phyloP scores from a whole-genome alignment of 2,329 filamentous ascomycete genomes.

The Aspergillus sp. region DNA sequence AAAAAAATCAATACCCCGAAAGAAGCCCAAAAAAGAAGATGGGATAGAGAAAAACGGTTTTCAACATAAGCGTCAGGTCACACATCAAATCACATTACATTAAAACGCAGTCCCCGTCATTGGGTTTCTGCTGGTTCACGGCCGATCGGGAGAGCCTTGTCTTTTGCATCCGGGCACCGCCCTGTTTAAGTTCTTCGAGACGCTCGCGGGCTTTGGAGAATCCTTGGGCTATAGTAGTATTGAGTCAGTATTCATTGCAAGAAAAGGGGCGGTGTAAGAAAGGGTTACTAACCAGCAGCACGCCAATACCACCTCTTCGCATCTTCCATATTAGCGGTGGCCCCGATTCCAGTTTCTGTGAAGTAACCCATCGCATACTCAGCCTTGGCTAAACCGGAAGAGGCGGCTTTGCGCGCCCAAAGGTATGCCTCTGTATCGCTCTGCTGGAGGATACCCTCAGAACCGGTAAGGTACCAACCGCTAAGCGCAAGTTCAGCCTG shows the following conservation, averaged over 20 bases:
- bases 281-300: conserved; percentile 73
- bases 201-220: conserved; percentile 91
- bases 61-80: conserved; percentile 1
- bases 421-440: conserved; percentile 95
- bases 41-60: not conserved
- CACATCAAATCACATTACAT: conserved; percentile 33
- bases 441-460: conserved; percentile 81
- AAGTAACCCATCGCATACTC: conserved; percentile 99
- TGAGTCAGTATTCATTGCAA: conserved; percentile 8
- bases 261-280: not conserved
- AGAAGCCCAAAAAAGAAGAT: not conserved
- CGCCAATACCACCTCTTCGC: conserved; percentile 98
- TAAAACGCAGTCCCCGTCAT: conserved; percentile 77
- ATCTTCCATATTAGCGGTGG: conserved; percentile 82
- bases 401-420: conserved; percentile 92
- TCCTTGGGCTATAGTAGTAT: conserved; percentile 68
- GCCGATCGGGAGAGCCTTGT: conserved; percentile 79
- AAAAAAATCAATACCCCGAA: not conserved
- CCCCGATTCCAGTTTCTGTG: conserved; percentile 90
- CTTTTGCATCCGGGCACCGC: conserved; percentile 70
- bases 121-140: conserved; percentile 77
- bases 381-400: conserved; percentile 83
- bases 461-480: conserved; percentile 94
- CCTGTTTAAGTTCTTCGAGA: conserved; percentile 85
- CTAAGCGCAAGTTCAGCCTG: conserved; percentile 82